Base-by-base conservation (phyloP, 2,329 filamentous ascomycete genomes). In the Nakataea oryzae region DNA sequence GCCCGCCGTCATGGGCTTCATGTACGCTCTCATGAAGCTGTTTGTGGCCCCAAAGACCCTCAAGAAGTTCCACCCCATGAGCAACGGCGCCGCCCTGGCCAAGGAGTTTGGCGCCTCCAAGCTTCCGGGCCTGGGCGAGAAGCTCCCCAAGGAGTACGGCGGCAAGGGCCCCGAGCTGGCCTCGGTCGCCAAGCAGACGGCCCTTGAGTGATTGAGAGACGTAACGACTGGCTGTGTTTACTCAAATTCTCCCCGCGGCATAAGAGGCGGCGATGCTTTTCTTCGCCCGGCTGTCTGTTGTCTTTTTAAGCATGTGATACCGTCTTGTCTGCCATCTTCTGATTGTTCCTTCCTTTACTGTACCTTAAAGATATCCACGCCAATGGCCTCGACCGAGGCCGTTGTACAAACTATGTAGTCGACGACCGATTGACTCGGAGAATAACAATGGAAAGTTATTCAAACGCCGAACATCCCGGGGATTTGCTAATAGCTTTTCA, bases 1-100 rank as follows among this genome's bases (percentile, higher is more conserved):
- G 7, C 93, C 93, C 0, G 76, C 87, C 62, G 81, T 97, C 69
- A 97, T 97, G 93, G 90, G 91, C 62, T 97, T 93, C 81, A 83
- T 92, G 72, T 92, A 89, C 73, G 78, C 80, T 26, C 81, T 87
- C 61, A 87, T 92, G 78, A 92, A 91, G 78, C 75, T 90, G 24
- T 88, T 93, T 72, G 78, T 92, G 56, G 85, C 87, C 32, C 80
- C 86, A 59, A 87, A 88, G 70, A 92, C 89, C 0, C 81, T 89
- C 66, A 87, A 87, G 77, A 92, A 92, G 72, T 91, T 92, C 75
- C 88, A 91, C 70, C 89, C 89, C 57, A 85, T 93, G 77, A 81
- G 82, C 65, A 90, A 89, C 68, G 92, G 93, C 27, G 83, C 77
- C 56, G 85, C 84, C 62, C 79, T 97, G 59, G 86, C 85, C 24